Evolutionary conservation across 2,329 filamentous ascomycete genomes (phyloP).

Genomic region (Pestalotiopsis sp.): DNA sequence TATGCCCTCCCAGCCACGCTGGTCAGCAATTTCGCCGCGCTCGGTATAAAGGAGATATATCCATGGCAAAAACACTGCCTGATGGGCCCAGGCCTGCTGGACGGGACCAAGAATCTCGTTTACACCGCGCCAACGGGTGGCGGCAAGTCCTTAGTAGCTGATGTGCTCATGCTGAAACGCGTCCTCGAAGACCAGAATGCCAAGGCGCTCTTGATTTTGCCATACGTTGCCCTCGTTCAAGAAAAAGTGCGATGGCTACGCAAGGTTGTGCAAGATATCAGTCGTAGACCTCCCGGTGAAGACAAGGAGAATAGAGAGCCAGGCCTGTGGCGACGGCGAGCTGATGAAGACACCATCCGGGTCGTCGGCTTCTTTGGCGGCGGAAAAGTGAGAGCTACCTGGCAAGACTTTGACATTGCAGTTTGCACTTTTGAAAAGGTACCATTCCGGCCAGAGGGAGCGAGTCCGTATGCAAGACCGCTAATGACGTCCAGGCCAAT

Average conservation of each 20-base stretch:
- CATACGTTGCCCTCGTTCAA: constrained; percentile 78
- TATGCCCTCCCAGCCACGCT: constrained; percentile 65
- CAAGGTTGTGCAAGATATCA: constrained; percentile 63
- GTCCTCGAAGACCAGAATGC: constrained; percentile 63
- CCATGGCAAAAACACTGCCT: constrained; percentile 80
- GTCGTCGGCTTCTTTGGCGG: constrained; percentile 77
- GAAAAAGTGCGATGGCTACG: constrained; percentile 78
- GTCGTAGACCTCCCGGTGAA: constrained; percentile 36
- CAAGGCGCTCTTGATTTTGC: constrained; percentile 73
- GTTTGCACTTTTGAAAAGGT: constrained; percentile 82
- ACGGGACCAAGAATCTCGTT: constrained; percentile 70
- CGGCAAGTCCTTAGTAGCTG: constrained; percentile 75
- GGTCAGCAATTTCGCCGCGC: constrained; percentile 62
- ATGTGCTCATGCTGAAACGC: constrained; percentile 72
- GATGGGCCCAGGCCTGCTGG: constrained; percentile 65
- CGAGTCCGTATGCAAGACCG: constrained; percentile 15
- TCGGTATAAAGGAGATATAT: constrained; percentile 75
- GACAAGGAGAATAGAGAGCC: constrained; percentile 33
- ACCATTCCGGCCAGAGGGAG: constrained; percentile 5
- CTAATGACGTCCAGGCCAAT: constrained; percentile 59
- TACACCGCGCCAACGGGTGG: constrained; percentile 80
- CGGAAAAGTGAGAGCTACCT: constrained; percentile 65
- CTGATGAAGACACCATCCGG: constrained; percentile 60
- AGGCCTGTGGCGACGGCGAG: constrained; percentile 54
- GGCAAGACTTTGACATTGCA: constrained; percentile 76